Percentiles rank a stretch among this genome's conserved stretches.
These are phyloP conservation scores for Coemansia sp. DNA, from an alignment of 192 early-diverging fungal genomes.

Conservation along the genomic window DNA sequence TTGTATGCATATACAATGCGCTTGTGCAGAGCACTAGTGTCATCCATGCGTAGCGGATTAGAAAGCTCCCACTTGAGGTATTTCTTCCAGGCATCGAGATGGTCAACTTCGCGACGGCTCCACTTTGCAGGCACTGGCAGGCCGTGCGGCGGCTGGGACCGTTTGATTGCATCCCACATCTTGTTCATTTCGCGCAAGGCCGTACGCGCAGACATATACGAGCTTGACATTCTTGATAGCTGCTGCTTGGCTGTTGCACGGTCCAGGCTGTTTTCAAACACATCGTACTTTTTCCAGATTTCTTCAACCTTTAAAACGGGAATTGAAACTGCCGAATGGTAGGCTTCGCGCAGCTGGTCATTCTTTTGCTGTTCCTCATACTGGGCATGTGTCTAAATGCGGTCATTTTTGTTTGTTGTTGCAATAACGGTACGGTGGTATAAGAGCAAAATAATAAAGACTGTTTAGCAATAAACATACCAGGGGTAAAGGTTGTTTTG, in stretches of 20 bases:
- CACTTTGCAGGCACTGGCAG: conserved; percentile 78
- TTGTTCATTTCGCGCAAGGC: conserved; percentile 77
- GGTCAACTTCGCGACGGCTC: conserved; percentile 66
- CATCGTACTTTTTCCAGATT: conserved; percentile 95
- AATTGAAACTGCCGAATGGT: conserved; percentile 82
- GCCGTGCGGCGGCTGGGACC: conserved; percentile 53
- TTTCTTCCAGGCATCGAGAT: conserved; percentile 75
- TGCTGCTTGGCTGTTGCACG: conserved; percentile 83
- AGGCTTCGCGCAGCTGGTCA: conserved; percentile 79
- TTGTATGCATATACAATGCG: conserved; percentile 86
- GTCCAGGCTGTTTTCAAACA: conserved; percentile 84
- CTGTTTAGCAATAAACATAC: no score
- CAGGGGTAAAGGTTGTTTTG: no score
- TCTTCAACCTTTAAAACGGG: conserved; percentile 86
- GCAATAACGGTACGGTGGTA: background rate
- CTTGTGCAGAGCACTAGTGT: conserved; percentile 49
- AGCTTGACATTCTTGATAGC: conserved; percentile 77
- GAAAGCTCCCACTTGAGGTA: conserved; percentile 89
- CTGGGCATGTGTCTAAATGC: conserved; percentile 32
- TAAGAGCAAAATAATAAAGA: no score
- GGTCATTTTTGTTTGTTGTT: background rate
- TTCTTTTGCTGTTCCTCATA: conserved; percentile 92
- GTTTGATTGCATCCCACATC: conserved; percentile 76
- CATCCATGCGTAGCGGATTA: conserved; percentile 80
- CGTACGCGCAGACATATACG: conserved; percentile 93